Evolutionary conservation across 345 rosid species (phyloP), one percentile per base, ranked within the genome.

Genomic region (Populus ilicifolia): DNA sequence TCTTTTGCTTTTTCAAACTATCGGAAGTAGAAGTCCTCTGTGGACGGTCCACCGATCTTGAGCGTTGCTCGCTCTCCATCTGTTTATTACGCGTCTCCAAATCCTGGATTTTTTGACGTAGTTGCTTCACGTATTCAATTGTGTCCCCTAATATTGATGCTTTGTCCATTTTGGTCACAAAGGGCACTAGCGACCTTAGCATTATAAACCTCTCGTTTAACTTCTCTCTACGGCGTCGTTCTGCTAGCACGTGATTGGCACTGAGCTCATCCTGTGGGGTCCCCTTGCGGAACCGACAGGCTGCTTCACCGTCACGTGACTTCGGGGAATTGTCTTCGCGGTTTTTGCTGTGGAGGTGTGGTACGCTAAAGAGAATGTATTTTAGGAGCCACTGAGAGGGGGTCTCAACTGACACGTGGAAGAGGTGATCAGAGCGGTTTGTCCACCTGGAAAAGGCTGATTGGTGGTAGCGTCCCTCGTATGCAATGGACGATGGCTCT

Each of bases 131-230:
- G 76, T 94, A 96, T 84, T 92, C 97, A 2, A 96, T 96, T 8
- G 99, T 91, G 84, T 96, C 99, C 6, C 98, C 99, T 9, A 96
- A 79, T 73, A 96, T 94, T 4, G 99, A 96, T 6, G 94, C 97
- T 87, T 96, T 96, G 86, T 96, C 99, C 98, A 96, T 92, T 78
- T 96, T 94, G 16, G 98, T 94, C 54, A 96, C 97, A 76, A 94
- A 94, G 18, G 99, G 99, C 71, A 94, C 98, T 25, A 96, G 80
- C 6, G 99, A 92, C 78, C 98, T 81, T 52, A 96, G 59, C 4
- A 91, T 86, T 38, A 89, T 84, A 81, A 96, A 96, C 80, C 96
- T 80, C 88, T 96, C 94, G 69, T 96, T 96, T 5, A 96, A 90
- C 84, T 96, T 96, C 88, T 94, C 98, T 0, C 98, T 88, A 2